Base-by-base conservation (phyloP, 306 rosid species). In the Vicia faba region DNA sequence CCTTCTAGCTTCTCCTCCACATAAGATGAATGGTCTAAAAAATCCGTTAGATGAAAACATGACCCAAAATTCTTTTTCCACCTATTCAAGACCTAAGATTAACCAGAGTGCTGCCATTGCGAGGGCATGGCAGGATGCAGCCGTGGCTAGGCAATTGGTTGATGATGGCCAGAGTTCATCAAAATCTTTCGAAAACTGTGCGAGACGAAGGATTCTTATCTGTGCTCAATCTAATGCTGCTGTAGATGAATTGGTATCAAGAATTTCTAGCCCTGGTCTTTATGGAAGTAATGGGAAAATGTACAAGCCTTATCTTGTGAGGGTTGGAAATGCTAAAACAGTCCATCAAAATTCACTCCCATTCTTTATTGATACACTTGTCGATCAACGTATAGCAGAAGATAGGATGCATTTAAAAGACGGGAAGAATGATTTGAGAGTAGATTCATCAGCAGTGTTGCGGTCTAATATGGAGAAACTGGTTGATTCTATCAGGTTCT, bases 201-300 rank as follows among this genome's bases (percentile, higher is more conserved):
- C 20, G 18, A 86, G 81, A 80, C 75, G 84, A 66, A 93, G 98
- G 81, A 85, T 93, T 59, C 98, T 93, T 67, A 82, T 93, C 57
- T 93, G 98, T 79, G 98, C 98, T 75, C 98, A 93, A 79, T 93
- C 98, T 57, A 93, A 93, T 82, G 98, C 98, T 61, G 98, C 98
- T 11, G 96, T 93, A 54, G 98, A 93, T 84, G 98, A 93, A 60
- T 82, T 93, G 74, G 98, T 93, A 50, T 85, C 97, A 26, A 84
- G 98, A 79, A 86, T 93, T 83, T 89, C 91, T 61, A 84, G 82
- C 66, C 80, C 78, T 13, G 96, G 98, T 61, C 91, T 93, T 64
- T 83, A 86, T 73, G 89, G 92, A 16, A 75, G 79, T 79, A 76
- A 84, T 66, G 97, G 96, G 19, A 84, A 83, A 81, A 86, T 79